Percentiles rank a stretch among this genome's conserved stretches.
Evolutionary conservation across 192 early-diverging fungal genomes (phyloP).

Genomic region (Linnemannia schmuckeri): DNA sequence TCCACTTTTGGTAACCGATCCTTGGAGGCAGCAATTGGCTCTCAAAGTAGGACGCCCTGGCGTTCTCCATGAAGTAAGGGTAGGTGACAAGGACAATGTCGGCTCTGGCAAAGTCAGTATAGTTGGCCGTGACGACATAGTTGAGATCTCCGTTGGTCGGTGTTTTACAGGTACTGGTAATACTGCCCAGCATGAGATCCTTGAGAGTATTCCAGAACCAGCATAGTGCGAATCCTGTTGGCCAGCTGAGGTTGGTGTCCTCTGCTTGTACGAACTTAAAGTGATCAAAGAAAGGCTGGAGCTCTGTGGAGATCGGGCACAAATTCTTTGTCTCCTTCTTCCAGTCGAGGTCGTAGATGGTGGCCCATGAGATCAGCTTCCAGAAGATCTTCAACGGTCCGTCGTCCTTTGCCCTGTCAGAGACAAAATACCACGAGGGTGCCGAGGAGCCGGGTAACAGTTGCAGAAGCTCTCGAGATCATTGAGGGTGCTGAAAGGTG

Average conservation of each 20-base stretch:
- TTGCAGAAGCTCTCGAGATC: not conserved
- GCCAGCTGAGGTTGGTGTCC: not conserved
- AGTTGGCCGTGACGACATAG: slow-evolving; percentile 2
- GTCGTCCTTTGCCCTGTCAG: not conserved
- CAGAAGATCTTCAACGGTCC: slow-evolving; percentile 16
- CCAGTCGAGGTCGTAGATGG: not conserved
- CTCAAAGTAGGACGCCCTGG: slow-evolving; percentile 19
- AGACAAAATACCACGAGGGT: slow-evolving; percentile 6
- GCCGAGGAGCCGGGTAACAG: not conserved
- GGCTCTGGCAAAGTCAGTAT: slow-evolving; percentile 23
- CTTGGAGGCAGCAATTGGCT: slow-evolving; percentile 22
- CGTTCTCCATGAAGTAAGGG: not conserved
- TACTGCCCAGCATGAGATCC: not conserved
- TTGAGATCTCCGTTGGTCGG: not conserved
- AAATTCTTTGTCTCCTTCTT: slow-evolving; percentile 1
- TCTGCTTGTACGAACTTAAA: not conserved
- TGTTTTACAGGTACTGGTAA: not conserved
- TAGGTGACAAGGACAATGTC: slow-evolving; percentile 27
- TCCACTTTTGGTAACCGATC: slow-evolving; percentile 30
- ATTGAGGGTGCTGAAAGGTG: not conserved
- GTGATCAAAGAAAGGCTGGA: slow-evolving; percentile 25
- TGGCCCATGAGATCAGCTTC: not conserved
- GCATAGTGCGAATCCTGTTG: slow-evolving; percentile 16
- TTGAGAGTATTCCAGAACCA: not conserved
- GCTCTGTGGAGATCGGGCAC: slow-evolving; percentile 16